A percentile compares a stretch with the other conserved stretches of the same genome.
phyloP scores from a whole-genome alignment of 2,329 filamentous ascomycete species.

The Nothopassalora personata region DNA sequence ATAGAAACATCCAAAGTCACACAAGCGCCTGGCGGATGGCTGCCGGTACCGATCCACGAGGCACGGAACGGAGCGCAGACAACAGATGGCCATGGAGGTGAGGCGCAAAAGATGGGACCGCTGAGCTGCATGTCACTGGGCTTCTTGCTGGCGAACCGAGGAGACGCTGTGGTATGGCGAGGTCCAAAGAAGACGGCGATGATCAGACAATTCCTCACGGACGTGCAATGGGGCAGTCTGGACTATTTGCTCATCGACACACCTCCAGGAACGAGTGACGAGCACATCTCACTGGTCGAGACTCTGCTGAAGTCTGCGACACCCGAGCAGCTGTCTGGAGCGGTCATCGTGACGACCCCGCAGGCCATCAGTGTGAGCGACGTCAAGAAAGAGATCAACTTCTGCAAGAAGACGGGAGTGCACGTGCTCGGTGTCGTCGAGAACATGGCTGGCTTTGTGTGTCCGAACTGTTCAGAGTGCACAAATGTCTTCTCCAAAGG shows the following conservation, averaged over 20 bases:
- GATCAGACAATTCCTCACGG: slow-evolving; percentile 91
- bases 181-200: slow-evolving; percentile 99
- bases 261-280: slow-evolving; percentile 90
- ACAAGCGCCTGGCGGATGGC: slow-evolving; percentile 86
- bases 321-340: slow-evolving; percentile 70
- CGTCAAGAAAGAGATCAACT: slow-evolving; percentile 91
- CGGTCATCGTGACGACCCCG: slow-evolving; percentile 91
- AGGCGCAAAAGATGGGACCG: slow-evolving; percentile 47
- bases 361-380: slow-evolving; percentile 91
- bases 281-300: slow-evolving; percentile 92
- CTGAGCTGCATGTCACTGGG: slow-evolving; percentile 87
- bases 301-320: slow-evolving; percentile 42
- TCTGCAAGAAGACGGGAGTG: slow-evolving; percentile 78
- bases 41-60: slow-evolving; percentile 78
- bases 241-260: slow-evolving; percentile 95
- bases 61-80: slow-evolving; percentile 29
- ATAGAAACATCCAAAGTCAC: slow-evolving; percentile 85
- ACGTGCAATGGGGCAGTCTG: slow-evolving; percentile 81
- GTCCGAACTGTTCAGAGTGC: slow-evolving; percentile 69
- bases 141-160: slow-evolving; percentile 75
- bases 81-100: slow-evolving; percentile 4
- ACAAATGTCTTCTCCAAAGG: slow-evolving; percentile 91
- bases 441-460: slow-evolving; percentile 95
- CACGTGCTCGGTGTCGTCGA: slow-evolving; percentile 83
- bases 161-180: slow-evolving; percentile 93